Percentiles rank a stretch among this genome's conserved stretches.
Conservation (phyloP, 2,329 filamentous ascomycete species). For the Fusarium verrucosum region DNA sequence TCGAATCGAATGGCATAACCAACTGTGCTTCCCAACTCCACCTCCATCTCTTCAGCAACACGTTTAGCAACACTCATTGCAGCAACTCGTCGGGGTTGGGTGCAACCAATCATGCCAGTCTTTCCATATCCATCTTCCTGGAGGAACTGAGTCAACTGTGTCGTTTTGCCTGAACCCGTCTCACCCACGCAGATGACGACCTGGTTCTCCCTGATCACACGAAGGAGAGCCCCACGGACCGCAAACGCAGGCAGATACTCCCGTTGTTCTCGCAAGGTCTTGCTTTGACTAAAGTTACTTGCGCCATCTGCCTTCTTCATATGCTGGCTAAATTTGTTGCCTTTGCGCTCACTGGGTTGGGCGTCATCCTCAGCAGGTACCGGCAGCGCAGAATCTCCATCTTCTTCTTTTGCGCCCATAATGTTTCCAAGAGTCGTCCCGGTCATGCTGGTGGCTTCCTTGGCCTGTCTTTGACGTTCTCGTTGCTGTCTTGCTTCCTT, state of each 20-base stretch:
- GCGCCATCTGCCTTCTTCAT: slow-evolving; percentile 87
- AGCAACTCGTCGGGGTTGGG: slow-evolving; percentile 93
- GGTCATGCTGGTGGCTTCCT: slow-evolving; percentile 91
- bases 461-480: slow-evolving; percentile 91
- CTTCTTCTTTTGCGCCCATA: slow-evolving; percentile 93
- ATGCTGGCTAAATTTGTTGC: slow-evolving; percentile 86
- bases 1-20: slow-evolving; percentile 99
- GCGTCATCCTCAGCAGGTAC: slow-evolving; percentile 75
- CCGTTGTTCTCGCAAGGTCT: slow-evolving; percentile 87
- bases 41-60: slow-evolving; percentile 98
- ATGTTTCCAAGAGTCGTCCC: slow-evolving; percentile 93
- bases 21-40: slow-evolving; percentile 84
- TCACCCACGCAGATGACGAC: slow-evolving; percentile 97
- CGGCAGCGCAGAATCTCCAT: slow-evolving; percentile 88
- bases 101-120: slow-evolving; percentile 91
- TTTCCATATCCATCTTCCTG: slow-evolving; percentile 94
- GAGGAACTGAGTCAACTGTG: slow-evolving; percentile 94
- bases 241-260: slow-evolving; percentile 96
- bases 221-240: slow-evolving; percentile 88
- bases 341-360: slow-evolving; percentile 59
- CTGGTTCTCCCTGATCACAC: slow-evolving; percentile 95
- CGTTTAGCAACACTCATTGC: slow-evolving; percentile 99
- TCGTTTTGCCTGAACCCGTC: slow-evolving; percentile 97
- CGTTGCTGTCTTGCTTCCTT: slow-evolving; percentile 90
- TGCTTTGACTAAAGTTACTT: slow-evolving; percentile 92